Conservation (phyloP, 2,329 filamentous ascomycete genomes). For the Aspergillus glaucus region DNA sequence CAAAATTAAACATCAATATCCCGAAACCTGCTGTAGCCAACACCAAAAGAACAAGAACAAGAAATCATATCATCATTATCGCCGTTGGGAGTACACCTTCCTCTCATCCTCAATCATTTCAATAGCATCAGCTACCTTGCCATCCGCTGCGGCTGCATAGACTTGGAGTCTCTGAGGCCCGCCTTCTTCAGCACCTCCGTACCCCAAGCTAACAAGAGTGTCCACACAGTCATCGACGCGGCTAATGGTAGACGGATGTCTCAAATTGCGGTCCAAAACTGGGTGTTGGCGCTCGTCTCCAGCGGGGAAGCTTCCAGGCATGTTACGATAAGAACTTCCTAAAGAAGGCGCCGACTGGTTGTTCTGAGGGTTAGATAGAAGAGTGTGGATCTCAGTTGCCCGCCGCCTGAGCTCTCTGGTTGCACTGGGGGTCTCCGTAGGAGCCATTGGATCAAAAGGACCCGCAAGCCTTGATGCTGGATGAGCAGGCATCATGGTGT, state of each 20-base stretch:
- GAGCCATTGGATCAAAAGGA: slow-evolving; percentile 17
- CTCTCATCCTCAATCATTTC: slow-evolving; percentile 48
- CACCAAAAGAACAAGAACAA: not conserved
- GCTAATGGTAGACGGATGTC: slow-evolving; percentile 1
- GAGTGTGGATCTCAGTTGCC: slow-evolving; percentile 21
- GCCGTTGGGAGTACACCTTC: slow-evolving; percentile 32
- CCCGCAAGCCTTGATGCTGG: slow-evolving; percentile 18
- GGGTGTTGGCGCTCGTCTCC: not conserved
- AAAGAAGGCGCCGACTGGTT: not conserved
- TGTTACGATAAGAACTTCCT: not conserved
- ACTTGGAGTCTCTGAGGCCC: slow-evolving; percentile 35
- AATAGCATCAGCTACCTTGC: slow-evolving; percentile 40
- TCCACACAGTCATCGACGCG: slow-evolving; percentile 33
- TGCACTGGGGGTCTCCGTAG: not conserved
- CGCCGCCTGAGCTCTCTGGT: slow-evolving; percentile 18
- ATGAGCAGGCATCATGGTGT: slow-evolving; percentile 18
- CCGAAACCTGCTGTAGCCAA: not conserved
- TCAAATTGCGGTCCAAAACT: not conserved
- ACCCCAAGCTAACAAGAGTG: slow-evolving; percentile 36
- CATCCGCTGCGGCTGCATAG: slow-evolving; percentile 41
- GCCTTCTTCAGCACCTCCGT: slow-evolving; percentile 29
- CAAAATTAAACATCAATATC: not conserved
- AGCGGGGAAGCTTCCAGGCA: not conserved
- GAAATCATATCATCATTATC: not conserved
- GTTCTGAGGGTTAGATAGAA: slow-evolving; percentile 2